Evolutionary conservation across 75 land plant genomes (phyloP), one percentile per base, ranked within the genome.

Genomic region (Selaginella moellendorffii): DNA sequence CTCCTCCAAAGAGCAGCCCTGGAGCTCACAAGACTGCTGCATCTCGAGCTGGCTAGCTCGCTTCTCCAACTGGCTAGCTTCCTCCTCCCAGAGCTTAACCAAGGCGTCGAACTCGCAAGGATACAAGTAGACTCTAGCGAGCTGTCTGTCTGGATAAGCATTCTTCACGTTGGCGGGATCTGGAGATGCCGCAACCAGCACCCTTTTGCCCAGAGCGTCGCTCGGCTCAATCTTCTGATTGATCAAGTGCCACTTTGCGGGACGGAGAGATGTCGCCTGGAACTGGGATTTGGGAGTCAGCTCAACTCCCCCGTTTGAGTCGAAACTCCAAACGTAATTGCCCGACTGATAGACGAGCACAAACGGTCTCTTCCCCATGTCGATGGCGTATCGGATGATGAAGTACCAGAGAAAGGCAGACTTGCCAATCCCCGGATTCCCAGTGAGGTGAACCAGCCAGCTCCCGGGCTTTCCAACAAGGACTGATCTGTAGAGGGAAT

Each of bases 1-100:
- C n/a, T n/a, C n/a, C n/a, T n/a, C n/a, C n/a, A n/a, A n/a, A 14
- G n/a, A n/a, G n/a, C n/a, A n/a, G n/a, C n/a, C n/a, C n/a, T n/a
- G n/a, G n/a, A n/a, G n/a, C n/a, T n/a, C n/a, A 36, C 46, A 5
- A 36, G 46, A 5, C 14, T 14, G 10, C 46, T 36, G 5, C 46
- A 5, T 14, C 46, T 5, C 5, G 10, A 5, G 46, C 46, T 36
- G 46, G n/a, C 46, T 36, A 36, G 46, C 46, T 36, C 46, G 10
- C 46, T 36, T 36, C 46, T 36, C 46, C 46, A 36, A 36, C 46
- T 36, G 46, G 46, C 46, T 36, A 36, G 46, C 46, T 36, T 36
- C 46, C 46, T 36, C 46, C 14, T 36, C 46, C 46, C 46, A 36
- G 46, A 36, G 46, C 46, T 14, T 36, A 36, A 14, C 14, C 46